Evolutionary conservation across 179 eudicot genomes (phyloP).

Genomic region (Heliamphora pulchella): DNA sequence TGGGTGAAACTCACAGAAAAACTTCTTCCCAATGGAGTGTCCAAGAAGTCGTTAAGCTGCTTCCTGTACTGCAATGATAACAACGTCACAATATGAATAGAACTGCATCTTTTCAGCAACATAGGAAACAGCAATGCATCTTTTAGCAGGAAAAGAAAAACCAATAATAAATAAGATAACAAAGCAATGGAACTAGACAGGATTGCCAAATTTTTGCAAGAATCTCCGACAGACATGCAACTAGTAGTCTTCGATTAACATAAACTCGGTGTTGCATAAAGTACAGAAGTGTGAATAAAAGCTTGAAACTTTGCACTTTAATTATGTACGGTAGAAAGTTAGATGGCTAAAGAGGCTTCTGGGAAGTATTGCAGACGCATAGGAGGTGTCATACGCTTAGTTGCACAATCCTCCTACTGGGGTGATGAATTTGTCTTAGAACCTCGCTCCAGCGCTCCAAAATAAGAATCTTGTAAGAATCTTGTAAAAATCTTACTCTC

Average conservation of each 20-base stretch:
- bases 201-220: background rate
- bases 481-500: no score
- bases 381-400: background rate
- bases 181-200: background rate
- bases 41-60: conserved; percentile 57
- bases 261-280: background rate
- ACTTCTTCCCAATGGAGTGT: conserved; percentile 69
- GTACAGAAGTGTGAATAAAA: background rate
- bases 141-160: background rate
- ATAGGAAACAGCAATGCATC: background rate
- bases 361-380: background rate
- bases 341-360: background rate
- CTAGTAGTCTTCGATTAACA: background rate
- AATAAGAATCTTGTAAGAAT: no score
- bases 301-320: background rate
- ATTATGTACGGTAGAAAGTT: no score
- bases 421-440: no score
- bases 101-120: background rate
- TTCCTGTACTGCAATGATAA: conserved; percentile 74
- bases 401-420: no score
- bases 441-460: no score
- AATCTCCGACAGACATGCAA: conserved; percentile 2
- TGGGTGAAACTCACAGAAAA: conserved; percentile 47
- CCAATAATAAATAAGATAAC: background rate
- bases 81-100: background rate